phyloP scores from a whole-genome alignment of 495 filamentous ascomycete genomes.

The Neurospora sp. region DNA sequence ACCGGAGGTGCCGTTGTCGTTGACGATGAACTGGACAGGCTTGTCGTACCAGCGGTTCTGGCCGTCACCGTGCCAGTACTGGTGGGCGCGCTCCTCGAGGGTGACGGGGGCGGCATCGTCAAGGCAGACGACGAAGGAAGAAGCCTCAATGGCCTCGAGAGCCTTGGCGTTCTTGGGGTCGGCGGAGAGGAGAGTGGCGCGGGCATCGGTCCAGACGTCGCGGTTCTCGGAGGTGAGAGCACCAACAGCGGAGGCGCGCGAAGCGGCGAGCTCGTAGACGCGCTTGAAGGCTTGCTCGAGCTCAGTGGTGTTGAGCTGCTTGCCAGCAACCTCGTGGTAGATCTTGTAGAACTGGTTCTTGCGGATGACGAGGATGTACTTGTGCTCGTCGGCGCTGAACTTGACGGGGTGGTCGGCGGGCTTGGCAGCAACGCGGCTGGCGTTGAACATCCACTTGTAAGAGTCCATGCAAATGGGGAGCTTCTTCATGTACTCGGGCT shows the following conservation, averaged over 20 bases:
- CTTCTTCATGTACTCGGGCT: slow-evolving; percentile 97
- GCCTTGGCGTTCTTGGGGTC: slow-evolving; percentile 64
- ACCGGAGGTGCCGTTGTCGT: slow-evolving; percentile 94
- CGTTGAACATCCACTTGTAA: slow-evolving; percentile 99
- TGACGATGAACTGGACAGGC: slow-evolving; percentile 94
- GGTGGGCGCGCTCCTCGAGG: slow-evolving; percentile 86
- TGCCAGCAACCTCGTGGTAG: slow-evolving; percentile 60
- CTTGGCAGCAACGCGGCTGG: slow-evolving; percentile 74
- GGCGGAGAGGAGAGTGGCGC: slow-evolving; percentile 62
- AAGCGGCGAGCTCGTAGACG: slow-evolving; percentile 66
- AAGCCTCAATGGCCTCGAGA: slow-evolving; percentile 76
- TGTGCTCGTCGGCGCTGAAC: slow-evolving; percentile 60
- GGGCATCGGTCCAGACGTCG: slow-evolving; percentile 83
- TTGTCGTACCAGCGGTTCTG: slow-evolving; percentile 97
- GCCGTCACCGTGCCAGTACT: slow-evolving; percentile 98
- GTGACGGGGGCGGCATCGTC: slow-evolving; percentile 91
- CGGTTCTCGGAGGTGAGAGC: slow-evolving; percentile 85
- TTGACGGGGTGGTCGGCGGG: slow-evolving; percentile 77
- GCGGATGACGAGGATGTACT: slow-evolving; percentile 79
- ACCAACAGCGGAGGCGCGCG: slow-evolving; percentile 65
- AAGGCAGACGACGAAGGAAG: slow-evolving; percentile 86
- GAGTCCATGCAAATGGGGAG: slow-evolving; percentile 93
- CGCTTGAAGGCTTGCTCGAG: slow-evolving; percentile 78
- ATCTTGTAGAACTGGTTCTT: slow-evolving; percentile 98
- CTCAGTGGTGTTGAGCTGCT: slow-evolving; percentile 76